phyloP scores from a whole-genome alignment of 805 yeast species.

The Blastobotrys parvus region DNA sequence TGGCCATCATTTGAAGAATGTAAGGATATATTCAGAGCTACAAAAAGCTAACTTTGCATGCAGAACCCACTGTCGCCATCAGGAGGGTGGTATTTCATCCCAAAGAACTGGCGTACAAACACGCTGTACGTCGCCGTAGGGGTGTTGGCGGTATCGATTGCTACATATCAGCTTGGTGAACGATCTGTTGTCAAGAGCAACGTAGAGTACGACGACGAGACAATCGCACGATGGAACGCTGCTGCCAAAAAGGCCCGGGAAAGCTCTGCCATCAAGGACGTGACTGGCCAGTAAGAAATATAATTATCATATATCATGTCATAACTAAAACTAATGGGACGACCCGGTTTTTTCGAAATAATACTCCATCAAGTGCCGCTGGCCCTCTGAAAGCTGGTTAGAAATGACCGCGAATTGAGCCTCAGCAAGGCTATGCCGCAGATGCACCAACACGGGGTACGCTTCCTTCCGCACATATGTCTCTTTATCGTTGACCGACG shows the following conservation, averaged over 20 bases:
- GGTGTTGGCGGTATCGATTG: slow-evolving; percentile 28
- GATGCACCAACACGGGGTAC: slow-evolving; percentile 20
- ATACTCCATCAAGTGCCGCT: slow-evolving; percentile 22
- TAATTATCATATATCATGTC: background rate
- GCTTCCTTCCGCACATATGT: slow-evolving; percentile 23
- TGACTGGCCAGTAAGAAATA: slow-evolving; percentile 13
- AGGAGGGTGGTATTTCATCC: slow-evolving; percentile 52
- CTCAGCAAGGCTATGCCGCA: slow-evolving; percentile 9
- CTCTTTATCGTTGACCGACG: slow-evolving; percentile 15
- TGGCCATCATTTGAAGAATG: slow-evolving; percentile 1
- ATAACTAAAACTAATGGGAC: background rate
- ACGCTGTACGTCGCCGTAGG: slow-evolving; percentile 35
- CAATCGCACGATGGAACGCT: slow-evolving; percentile 38
- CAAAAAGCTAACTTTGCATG: background rate
- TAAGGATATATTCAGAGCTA: background rate
- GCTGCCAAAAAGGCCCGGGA: slow-evolving; percentile 36
- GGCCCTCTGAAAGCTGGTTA: slow-evolving; percentile 21
- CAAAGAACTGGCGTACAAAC: slow-evolving; percentile 41
- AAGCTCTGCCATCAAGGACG: slow-evolving; percentile 21
- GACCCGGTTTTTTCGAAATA: slow-evolving; percentile 8
- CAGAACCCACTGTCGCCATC: slow-evolving; percentile 27
- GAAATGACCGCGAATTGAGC: slow-evolving; percentile 9
- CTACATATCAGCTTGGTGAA: slow-evolving; percentile 33
- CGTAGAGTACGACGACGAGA: slow-evolving; percentile 31
- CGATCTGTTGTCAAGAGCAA: slow-evolving; percentile 30